Evolutionary conservation across 306 rosid species (phyloP).

Genomic region (Amphicarpaea edgeworthii): DNA sequence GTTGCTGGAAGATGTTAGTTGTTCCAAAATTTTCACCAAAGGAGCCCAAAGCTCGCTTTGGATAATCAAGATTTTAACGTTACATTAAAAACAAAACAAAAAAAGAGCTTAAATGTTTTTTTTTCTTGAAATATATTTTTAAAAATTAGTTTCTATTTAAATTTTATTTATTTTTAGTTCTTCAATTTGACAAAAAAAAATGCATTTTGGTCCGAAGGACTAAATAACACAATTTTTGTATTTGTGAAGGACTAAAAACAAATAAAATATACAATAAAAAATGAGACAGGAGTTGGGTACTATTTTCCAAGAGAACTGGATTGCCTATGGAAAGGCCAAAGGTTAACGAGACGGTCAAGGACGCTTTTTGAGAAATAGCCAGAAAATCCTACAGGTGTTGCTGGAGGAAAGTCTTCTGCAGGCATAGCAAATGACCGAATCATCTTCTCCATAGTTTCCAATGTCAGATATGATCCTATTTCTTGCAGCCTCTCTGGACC

Average conservation of each 20-base stretch:
- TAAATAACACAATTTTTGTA: not conserved
- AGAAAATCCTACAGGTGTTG: constrained; percentile 85
- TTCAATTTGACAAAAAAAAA: not conserved
- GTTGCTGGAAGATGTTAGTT: constrained; percentile 16
- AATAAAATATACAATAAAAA: not conserved
- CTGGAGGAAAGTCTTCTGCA: constrained; percentile 94
- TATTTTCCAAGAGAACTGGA: constrained; percentile 61
- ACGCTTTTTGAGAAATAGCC: constrained; percentile 91
- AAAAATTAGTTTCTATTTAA: not conserved
- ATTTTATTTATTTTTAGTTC: not conserved
- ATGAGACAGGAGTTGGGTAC: constrained; percentile 4
- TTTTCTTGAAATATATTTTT: too few species aligned
- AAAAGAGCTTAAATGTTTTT: not conserved
- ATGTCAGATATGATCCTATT: constrained; percentile 78
- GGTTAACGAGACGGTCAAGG: constrained; percentile 93
- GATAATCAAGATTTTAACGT: constrained; percentile 37
- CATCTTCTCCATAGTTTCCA: constrained; percentile 92
- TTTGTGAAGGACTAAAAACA: not conserved
- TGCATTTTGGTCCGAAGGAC: not conserved
- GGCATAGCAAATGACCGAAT: constrained; percentile 99
- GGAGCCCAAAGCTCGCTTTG: constrained; percentile 47
- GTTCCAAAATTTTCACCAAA: constrained; percentile 33
- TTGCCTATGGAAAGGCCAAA: constrained; percentile 94
- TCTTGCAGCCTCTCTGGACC: constrained; percentile 99
- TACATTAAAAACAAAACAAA: not conserved